Percentiles rank a stretch among this genome's conserved stretches.
phyloP scores from a whole-genome alignment of 176 grass and related monocot genomes.

The Juncus inflexus region DNA sequence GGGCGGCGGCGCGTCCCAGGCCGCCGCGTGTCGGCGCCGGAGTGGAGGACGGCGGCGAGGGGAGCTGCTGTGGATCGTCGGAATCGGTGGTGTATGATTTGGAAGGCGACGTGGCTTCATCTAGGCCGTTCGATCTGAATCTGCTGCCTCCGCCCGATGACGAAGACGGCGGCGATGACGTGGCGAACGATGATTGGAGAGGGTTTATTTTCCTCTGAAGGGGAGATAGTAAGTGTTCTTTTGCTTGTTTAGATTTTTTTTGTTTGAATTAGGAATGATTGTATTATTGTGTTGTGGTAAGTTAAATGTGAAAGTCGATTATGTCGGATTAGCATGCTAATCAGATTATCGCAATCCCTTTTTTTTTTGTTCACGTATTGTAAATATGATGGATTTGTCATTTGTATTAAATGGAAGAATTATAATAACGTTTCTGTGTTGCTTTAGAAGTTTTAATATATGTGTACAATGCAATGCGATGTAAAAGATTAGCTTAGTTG shows the following conservation, averaged over 20 bases:
- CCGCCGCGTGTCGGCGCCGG: slow-evolving; percentile 6
- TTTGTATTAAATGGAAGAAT: slow-evolving; percentile 14
- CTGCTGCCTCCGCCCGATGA: slow-evolving; percentile 30
- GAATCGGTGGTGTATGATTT: slow-evolving; percentile 56
- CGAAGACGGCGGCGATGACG: slow-evolving; percentile 40
- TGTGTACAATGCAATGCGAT: too few relatives aligned
- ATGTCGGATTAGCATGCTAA: slow-evolving; percentile 7
- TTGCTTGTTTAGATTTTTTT: slow-evolving; percentile 20
- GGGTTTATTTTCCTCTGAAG: slow-evolving; percentile 30
- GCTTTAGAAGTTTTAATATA: background rate
- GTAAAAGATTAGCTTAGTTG: too few relatives aligned
- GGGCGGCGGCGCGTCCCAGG: slow-evolving; percentile 34
- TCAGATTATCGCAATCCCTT: slow-evolving; percentile 10
- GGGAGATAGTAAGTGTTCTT: slow-evolving; percentile 25
- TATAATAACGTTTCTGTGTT: slow-evolving; percentile 2
- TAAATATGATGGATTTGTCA: slow-evolving; percentile 23
- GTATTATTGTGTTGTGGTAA: slow-evolving; percentile 19
- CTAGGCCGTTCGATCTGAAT: slow-evolving; percentile 76
- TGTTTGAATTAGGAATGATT: slow-evolving; percentile 10
- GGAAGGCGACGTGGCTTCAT: slow-evolving; percentile 36
- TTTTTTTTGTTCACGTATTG: slow-evolving; percentile 18
- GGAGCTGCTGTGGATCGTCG: slow-evolving; percentile 74
- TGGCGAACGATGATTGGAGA: slow-evolving; percentile 31
- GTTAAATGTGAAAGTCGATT: slow-evolving; percentile 15
- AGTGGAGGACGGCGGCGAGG: slow-evolving; percentile 31